These are phyloP conservation scores for Chalciporus piperatus DNA, from an alignment of 768 basidiomycete genomes.

Conservation along the genomic window DNA sequence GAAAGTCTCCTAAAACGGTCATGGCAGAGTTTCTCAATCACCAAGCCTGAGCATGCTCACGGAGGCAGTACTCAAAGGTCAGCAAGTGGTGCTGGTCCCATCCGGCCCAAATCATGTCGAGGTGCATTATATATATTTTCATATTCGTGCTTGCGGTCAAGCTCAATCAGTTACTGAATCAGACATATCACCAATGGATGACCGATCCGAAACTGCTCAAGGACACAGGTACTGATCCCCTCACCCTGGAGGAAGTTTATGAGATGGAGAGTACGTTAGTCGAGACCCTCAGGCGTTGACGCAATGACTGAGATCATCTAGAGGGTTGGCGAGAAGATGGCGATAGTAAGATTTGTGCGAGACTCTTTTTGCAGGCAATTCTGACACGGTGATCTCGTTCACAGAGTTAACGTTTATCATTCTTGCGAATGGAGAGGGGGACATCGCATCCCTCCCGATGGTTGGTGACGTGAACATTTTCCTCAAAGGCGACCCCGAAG, in stretches of 20 bases:
- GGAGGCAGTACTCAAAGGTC: slow-evolving; percentile 54
- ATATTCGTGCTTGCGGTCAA: not conserved
- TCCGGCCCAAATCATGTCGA: slow-evolving; percentile 60
- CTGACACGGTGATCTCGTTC: not conserved
- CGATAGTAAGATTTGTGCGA: slow-evolving; percentile 54
- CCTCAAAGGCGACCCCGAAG: slow-evolving; percentile 51
- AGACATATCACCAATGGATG: slow-evolving; percentile 95
- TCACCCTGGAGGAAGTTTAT: slow-evolving; percentile 77
- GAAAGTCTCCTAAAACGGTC: slow-evolving; percentile 14
- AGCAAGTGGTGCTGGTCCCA: slow-evolving; percentile 73
- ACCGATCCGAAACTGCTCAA: slow-evolving; percentile 63
- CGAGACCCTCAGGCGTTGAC: not conserved
- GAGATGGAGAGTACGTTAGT: slow-evolving; percentile 77
- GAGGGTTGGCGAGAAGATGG: slow-evolving; percentile 84
- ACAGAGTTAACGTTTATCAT: slow-evolving; percentile 89
- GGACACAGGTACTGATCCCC: slow-evolving; percentile 81
- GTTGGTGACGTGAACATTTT: slow-evolving; percentile 94
- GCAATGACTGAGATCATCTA: slow-evolving; percentile 27
- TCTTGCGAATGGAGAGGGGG: slow-evolving; percentile 42
- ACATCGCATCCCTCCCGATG: slow-evolving; percentile 54
- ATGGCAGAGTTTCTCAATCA: not conserved
- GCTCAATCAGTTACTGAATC: not conserved
- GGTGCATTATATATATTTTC: slow-evolving; percentile 2
- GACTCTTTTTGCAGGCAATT: not conserved
- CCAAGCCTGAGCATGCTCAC: slow-evolving; percentile 20